Conservation (phyloP, 2,329 filamentous ascomycete species). For the Talaromyces sp. region DNA sequence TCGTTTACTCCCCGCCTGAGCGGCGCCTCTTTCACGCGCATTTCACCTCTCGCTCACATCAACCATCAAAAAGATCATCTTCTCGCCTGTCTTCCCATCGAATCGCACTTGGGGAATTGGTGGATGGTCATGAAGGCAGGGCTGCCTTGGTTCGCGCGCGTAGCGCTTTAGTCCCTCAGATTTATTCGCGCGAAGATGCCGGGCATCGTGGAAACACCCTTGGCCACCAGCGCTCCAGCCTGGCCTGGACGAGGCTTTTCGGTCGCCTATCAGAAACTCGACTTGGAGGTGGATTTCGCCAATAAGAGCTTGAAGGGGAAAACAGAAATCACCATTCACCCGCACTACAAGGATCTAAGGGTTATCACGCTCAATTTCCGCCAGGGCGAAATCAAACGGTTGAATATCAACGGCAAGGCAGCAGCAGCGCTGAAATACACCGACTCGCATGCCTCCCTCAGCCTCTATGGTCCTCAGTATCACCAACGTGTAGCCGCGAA, state of each 20-base stretch:
- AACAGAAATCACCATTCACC: slow-evolving; percentile 74
- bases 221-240: slow-evolving; percentile 16
- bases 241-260: slow-evolving; percentile 42
- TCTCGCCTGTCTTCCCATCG: background rate
- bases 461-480: slow-evolving; percentile 58
- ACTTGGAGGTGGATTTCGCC: slow-evolving; percentile 82
- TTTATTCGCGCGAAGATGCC: slow-evolving; percentile 29
- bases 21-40: background rate
- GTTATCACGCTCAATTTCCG: slow-evolving; percentile 57
- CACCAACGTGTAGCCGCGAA: slow-evolving; percentile 71
- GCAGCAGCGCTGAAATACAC: slow-evolving; percentile 30
- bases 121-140: slow-evolving; percentile 33
- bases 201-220: slow-evolving; percentile 31
- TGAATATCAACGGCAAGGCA: slow-evolving; percentile 43
- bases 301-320: slow-evolving; percentile 69
- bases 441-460: slow-evolving; percentile 43
- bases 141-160: slow-evolving; percentile 29
- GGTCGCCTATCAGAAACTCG: slow-evolving; percentile 78
- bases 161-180: slow-evolving; percentile 33
- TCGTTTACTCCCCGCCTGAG: background rate
- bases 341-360: slow-evolving; percentile 51
- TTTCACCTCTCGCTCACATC: background rate
- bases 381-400: slow-evolving; percentile 53
- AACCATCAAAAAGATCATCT: background rate
- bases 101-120: background rate